A percentile compares a stretch with the other conserved stretches of the same genome.
These are phyloP conservation scores for Nasturtium officinale DNA, from an alignment of 345 rosid genomes.

Conservation along the genomic window DNA sequence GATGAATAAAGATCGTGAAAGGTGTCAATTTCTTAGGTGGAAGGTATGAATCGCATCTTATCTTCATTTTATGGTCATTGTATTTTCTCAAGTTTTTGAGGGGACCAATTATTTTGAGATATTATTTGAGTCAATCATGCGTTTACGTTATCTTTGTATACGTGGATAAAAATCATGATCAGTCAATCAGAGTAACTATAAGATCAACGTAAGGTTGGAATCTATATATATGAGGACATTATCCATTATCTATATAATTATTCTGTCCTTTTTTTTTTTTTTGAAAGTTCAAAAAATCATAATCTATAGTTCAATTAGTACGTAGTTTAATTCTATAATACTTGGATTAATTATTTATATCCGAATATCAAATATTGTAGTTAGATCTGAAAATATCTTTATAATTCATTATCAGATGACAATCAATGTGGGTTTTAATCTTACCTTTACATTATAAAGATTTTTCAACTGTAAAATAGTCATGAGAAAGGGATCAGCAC, in stretches of 20 bases:
- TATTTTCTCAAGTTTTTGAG: neutral
- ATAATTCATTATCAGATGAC: neutral
- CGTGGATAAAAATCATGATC: conserved; percentile 25
- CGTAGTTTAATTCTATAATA: too few relatives aligned
- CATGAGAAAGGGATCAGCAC: neutral
- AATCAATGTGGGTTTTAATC: neutral
- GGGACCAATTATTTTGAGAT: conserved; percentile 22
- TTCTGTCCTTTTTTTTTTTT: too few relatives aligned
- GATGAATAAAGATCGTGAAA: neutral
- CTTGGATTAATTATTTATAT: neutral
- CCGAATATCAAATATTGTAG: neutral
- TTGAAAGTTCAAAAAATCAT: too few relatives aligned
- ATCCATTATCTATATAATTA: neutral
- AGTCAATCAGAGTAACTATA: conserved; percentile 2
- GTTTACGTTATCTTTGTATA: neutral
- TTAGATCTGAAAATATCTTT: neutral
- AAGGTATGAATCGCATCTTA: conserved; percentile 32
- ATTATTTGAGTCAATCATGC: conserved; percentile 32
- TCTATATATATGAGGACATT: neutral
- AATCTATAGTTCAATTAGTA: too few relatives aligned
- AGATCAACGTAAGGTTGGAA: neutral
- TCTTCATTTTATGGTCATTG: conserved; percentile 38
- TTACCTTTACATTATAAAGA: neutral
- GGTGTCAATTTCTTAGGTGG: conserved; percentile 5
- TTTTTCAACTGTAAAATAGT: neutral